A percentile compares a stretch with the other conserved stretches of the same genome.
Conservation (phyloP, 345 rosid species). For the Rhodamnia rubescens region DNA sequence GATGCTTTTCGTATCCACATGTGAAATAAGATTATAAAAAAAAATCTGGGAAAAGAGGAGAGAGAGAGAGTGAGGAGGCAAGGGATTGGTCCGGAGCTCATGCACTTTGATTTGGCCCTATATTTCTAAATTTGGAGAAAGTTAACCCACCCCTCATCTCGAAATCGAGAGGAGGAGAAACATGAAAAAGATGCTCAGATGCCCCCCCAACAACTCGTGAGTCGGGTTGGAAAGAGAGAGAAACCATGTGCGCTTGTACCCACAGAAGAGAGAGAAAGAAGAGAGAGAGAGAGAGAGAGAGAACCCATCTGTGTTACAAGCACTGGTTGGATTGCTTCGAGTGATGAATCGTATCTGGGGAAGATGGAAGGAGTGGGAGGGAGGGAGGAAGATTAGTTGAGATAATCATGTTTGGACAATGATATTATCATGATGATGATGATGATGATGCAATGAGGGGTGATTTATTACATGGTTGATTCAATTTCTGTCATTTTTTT, state of each 20-base stretch:
- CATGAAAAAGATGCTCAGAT: conserved; percentile 13
- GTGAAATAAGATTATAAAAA: not conserved
- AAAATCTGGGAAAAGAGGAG: not conserved
- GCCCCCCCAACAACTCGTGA: conserved; percentile 15
- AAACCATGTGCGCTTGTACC: conserved; percentile 27
- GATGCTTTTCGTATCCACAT: not conserved
- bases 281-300: not conserved
- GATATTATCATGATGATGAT: not conserved
- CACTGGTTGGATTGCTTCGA: not conserved
- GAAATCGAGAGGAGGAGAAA: not conserved
- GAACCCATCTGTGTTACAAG: conserved; percentile 16
- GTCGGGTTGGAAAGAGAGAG: conserved; percentile 26
- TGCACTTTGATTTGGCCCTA: conserved; percentile 38
- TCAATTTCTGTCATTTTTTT: not conserved
- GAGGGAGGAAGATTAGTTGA: not conserved
- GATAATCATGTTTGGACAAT: not conserved
- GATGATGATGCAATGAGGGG: not conserved
- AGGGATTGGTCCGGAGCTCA: conserved; percentile 33
- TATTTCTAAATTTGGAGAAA: not conserved
- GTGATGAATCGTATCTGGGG: not conserved
- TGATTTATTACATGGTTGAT: not conserved
- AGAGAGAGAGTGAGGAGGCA: not conserved
- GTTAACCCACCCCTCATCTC: not conserved
- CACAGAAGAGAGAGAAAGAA: conserved; percentile 8
- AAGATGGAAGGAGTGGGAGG: not conserved